Evolutionary conservation across 805 yeast genomes (phyloP), one percentile per base, ranked within the genome.

Genomic region (Starmerella riodocensis): DNA sequence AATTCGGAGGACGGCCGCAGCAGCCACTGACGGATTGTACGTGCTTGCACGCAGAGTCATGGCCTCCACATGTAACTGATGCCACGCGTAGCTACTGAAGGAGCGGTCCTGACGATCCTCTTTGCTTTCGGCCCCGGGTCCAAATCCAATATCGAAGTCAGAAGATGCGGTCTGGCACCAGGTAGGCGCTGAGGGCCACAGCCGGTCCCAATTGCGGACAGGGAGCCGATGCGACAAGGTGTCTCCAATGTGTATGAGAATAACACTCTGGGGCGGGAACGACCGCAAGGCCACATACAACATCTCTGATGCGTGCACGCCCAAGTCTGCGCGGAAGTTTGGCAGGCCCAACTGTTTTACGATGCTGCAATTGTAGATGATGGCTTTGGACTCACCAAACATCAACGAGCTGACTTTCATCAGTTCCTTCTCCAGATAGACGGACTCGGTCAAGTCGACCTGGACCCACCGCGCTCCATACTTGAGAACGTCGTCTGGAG

Each of bases 301-400:
- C 12, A 40, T 33, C 37, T 51, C 54, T 4, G 46, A 37, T 3
- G 46, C 43, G 17, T 41, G 34, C 3, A 48, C 43, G 5, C 53
- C 54, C 52, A 39, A 58, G 48, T 30, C 70, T 4, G 42, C 42
- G 11, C 32, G 34, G 57, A 56, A 46, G 56, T 59, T 50, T 66
- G 61, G 43, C 17, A 43, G 39, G 27, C 42, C 39, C 36, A 42
- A 45, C 20, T 46, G 44, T 22, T 45, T 45, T 18, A 47, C 43
- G 9, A 50, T 33, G 31, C 46, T 20, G 38, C 56, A 51, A 25
- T 52, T 50, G 42, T 47, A 52, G 6, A 51, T 41, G 13, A 52
- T 35, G 16, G 48, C 28, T 12, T 40, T 36, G 5, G 51, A 19
- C 6, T 25, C 6, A n/a, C 22, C 32, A 12, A n/a, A 37, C 27